Evolutionary conservation across 202 grass and related monocot species (phyloP), one percentile per base, ranked within the genome.

Genomic region (Zizania palustris): DNA sequence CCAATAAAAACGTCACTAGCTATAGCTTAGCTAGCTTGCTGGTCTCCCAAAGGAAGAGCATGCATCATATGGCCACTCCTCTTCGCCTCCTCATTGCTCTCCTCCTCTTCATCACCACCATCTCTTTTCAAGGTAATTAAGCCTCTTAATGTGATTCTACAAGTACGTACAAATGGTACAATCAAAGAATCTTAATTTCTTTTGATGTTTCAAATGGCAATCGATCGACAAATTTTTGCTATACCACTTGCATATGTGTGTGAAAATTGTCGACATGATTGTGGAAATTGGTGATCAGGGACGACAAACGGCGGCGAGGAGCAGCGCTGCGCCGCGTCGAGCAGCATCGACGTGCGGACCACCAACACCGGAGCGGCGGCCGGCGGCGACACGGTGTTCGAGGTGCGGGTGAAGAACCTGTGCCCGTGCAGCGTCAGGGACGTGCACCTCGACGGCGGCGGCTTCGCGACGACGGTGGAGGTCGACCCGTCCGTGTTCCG

Each of bases 361-460:
- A 46, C 76, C 8, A 90, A 85, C 82, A 81, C 80, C 5, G 81
- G 84, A 21, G 28, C 14, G 15, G 13, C 1, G 48, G 39, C 16
- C 5, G 13, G 19, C 46, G 72, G 43, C 1, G 85, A 93, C 34
- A 57, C 39, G 5, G 45, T 88, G 40, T 90, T 93, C 14, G 77
- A 93, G 80, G 90, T 89, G 22, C 37, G 63, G 77, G 87, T 93
- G 68, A 89, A 76, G 81, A 93, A 93, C 63, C 9, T 82, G 12
- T 93, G 87, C 74, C 5, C 69, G 0, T 93, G 87, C 87, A 18
- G 67, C 11, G 50, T 93, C 16, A 75, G 51, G 65, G 62, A 78
- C 21, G 54, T 93, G 6, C 79, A 71, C 5, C 38, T 93, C 28
- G 22, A 84, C 46, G 74, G 80, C 0, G 35, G 35, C 1, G 90